A percentile compares a stretch with the other conserved stretches of the same genome.
Evolutionary conservation across 2,329 filamentous ascomycete species (phyloP).

Genomic region (Chrysosporium keratinophilum): DNA sequence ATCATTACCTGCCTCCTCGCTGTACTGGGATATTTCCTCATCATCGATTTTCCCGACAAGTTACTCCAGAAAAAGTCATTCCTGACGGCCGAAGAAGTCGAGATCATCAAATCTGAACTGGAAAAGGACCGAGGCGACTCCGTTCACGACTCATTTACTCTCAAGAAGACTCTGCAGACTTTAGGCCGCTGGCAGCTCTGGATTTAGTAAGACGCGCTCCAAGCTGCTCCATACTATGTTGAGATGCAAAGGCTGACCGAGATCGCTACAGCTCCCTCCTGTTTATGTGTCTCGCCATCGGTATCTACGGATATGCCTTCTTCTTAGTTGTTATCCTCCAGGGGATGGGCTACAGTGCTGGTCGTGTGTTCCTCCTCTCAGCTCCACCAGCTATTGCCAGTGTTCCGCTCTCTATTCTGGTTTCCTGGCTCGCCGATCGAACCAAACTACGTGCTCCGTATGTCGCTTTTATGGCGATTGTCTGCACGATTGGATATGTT

Average conservation of each 20-base stretch:
- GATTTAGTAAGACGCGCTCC: slow-evolving; percentile 10
- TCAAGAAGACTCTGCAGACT: slow-evolving; percentile 29
- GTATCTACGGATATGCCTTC: slow-evolving; percentile 9
- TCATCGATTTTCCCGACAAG: slow-evolving; percentile 30
- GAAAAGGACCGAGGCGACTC: slow-evolving; percentile 45
- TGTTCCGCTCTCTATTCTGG: slow-evolving; percentile 48
- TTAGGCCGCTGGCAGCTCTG: slow-evolving; percentile 11
- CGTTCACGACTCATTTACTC: slow-evolving; percentile 38
- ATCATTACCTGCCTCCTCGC: slow-evolving; percentile 20
- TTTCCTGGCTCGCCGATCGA: slow-evolving; percentile 54
- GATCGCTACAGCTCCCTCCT: slow-evolving; percentile 1
- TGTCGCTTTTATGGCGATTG: slow-evolving; percentile 52
- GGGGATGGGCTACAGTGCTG: slow-evolving; percentile 52
- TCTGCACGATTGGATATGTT: slow-evolving; percentile 55
- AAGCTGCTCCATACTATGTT: background rate
- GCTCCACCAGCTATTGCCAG: slow-evolving; percentile 56
- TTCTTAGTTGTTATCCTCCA: slow-evolving; percentile 13
- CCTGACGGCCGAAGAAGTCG: slow-evolving; percentile 32
- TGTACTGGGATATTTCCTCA: slow-evolving; percentile 23
- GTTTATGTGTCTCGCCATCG: slow-evolving; percentile 10
- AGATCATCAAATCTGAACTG: slow-evolving; percentile 42
- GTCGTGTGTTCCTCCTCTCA: slow-evolving; percentile 54
- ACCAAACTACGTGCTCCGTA: slow-evolving; percentile 54
- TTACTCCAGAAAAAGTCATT: slow-evolving; percentile 23
- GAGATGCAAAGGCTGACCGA: background rate